phyloP scores from a whole-genome alignment of 257 asterid genomes.

The Solanum peruvianum region DNA sequence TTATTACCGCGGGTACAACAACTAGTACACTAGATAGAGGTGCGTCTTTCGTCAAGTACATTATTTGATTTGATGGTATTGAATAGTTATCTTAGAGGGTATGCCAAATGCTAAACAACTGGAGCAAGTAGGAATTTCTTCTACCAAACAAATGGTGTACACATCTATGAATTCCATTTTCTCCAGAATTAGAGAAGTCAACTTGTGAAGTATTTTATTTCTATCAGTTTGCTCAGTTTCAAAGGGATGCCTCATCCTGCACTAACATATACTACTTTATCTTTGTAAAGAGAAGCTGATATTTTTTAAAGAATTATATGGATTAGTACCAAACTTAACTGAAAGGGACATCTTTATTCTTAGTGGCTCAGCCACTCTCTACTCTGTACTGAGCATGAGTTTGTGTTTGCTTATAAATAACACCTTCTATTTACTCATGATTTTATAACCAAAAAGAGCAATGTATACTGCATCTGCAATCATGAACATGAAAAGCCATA shows the following conservation, averaged over 20 bases:
- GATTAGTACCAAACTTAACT: conserved; percentile 19
- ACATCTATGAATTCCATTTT: background rate
- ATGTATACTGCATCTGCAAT: background rate
- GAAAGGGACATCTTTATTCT: conserved; percentile 16
- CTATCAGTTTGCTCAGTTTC: background rate
- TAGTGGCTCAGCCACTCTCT: conserved; percentile 20
- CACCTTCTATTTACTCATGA: background rate
- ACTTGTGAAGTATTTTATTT: background rate
- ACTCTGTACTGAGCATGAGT: background rate
- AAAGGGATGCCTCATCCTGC: background rate
- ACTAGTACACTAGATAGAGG: background rate
- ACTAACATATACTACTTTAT: conserved; percentile 6
- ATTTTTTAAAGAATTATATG: conserved; percentile 8
- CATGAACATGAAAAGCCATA: conserved; percentile 10
- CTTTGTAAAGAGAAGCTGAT: background rate
- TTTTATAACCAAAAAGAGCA: background rate
- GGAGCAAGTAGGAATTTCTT: background rate
- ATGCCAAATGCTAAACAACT: background rate
- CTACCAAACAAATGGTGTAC: background rate
- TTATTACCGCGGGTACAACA: background rate
- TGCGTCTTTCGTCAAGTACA: background rate
- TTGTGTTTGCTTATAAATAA: conserved; percentile 25
- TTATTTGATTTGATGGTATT: background rate
- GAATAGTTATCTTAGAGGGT: background rate
- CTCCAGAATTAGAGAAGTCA: background rate